These are phyloP conservation scores for Berberis vulgaris DNA, from an alignment of 164 flowering plant species.

Conservation along the genomic window DNA sequence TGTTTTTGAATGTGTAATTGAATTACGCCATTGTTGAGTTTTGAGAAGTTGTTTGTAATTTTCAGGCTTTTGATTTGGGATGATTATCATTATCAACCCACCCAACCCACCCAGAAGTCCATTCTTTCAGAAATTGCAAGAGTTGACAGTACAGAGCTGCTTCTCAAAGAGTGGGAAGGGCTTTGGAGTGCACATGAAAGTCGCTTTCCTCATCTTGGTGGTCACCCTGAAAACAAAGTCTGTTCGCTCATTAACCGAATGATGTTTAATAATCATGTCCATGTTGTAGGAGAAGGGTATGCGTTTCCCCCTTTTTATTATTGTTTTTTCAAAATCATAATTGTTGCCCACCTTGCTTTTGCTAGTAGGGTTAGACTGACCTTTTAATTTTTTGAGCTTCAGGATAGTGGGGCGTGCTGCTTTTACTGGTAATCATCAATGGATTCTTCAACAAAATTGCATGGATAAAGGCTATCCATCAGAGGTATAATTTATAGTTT, in stretches of 20 bases:
- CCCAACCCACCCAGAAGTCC: slow-evolving; percentile 9
- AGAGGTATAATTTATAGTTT: slow-evolving; percentile 28
- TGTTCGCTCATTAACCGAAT: slow-evolving; percentile 43
- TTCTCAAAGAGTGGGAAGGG: slow-evolving; percentile 22
- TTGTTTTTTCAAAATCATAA: no score
- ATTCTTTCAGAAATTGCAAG: slow-evolving; percentile 20
- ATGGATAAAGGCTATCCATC: slow-evolving; percentile 27
- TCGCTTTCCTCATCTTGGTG: slow-evolving; percentile 18
- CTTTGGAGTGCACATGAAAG: slow-evolving; percentile 6
- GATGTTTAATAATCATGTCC: slow-evolving; percentile 55
- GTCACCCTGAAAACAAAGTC: slow-evolving; percentile 26
- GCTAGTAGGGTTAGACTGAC: no score
- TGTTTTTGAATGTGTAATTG: no score
- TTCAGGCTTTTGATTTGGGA: slow-evolving; percentile 86
- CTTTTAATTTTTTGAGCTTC: background rate
- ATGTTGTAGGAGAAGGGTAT: slow-evolving; percentile 84
- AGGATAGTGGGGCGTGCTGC: slow-evolving; percentile 74
- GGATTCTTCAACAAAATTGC: slow-evolving; percentile 45
- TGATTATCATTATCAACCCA: slow-evolving; percentile 47
- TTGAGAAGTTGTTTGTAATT: slow-evolving; percentile 1
- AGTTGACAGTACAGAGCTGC: slow-evolving; percentile 19
- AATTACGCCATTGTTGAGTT: no score
- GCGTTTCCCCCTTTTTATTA: background rate
- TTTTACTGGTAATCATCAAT: slow-evolving; percentile 50
- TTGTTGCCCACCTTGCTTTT: no score